phyloP scores from a whole-genome alignment of 1,139 yeast species.

The Yamadazyma friedrichii region DNA sequence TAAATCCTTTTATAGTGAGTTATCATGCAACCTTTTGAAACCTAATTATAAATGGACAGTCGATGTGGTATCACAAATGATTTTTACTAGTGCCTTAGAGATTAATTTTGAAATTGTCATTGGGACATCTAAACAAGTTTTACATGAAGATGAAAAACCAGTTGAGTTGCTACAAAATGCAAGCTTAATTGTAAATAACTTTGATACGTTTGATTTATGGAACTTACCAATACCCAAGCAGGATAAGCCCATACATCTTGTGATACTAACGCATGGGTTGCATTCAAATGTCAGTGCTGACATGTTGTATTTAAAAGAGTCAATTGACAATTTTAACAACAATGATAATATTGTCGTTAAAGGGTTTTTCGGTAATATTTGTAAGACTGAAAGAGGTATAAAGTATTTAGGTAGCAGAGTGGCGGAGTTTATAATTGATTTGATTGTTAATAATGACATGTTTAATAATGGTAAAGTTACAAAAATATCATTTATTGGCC shows the following conservation, averaged over 20 bases:
- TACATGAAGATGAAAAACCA: slow-evolving; percentile 28
- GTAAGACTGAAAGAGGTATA: slow-evolving; percentile 88
- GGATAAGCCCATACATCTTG: slow-evolving; percentile 62
- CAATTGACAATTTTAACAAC: slow-evolving; percentile 53
- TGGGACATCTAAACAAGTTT: slow-evolving; percentile 47
- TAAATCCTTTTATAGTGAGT: slow-evolving; percentile 49
- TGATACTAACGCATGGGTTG: slow-evolving; percentile 83
- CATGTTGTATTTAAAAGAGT: slow-evolving; percentile 81
- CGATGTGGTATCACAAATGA: slow-evolving; percentile 81
- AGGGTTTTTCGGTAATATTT: slow-evolving; percentile 81
- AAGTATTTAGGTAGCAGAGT: slow-evolving; percentile 81
- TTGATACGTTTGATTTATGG: slow-evolving; percentile 77
- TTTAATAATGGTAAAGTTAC: slow-evolving; percentile 38
- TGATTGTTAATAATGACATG: slow-evolving; percentile 41
- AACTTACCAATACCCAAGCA: slow-evolving; percentile 48
- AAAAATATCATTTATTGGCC: slow-evolving; percentile 84
- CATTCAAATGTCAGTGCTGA: slow-evolving; percentile 91
- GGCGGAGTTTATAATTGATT: slow-evolving; percentile 71
- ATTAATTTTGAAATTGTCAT: slow-evolving; percentile 69
- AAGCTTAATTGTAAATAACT: slow-evolving; percentile 39
- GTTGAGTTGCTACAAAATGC: neutral
- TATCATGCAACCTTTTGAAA: slow-evolving; percentile 38
- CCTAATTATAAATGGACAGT: slow-evolving; percentile 68
- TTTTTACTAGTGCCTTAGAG: slow-evolving; percentile 69
- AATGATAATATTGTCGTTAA: slow-evolving; percentile 68